Base-by-base conservation (phyloP, 2,329 filamentous ascomycete genomes). In the Didymosphaeria variabile region DNA sequence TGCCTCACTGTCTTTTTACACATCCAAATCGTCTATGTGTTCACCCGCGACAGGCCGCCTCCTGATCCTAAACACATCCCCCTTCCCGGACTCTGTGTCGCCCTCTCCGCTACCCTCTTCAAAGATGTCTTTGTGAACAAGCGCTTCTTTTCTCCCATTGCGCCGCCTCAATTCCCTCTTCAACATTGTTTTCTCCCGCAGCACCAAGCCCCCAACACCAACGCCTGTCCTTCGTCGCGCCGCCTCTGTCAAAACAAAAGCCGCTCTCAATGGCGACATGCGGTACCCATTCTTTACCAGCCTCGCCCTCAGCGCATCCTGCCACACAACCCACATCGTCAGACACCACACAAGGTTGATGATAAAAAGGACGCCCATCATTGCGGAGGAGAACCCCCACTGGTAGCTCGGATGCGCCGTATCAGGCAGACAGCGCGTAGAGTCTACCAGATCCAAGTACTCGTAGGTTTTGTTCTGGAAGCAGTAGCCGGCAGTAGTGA, bases 321-420 rank as follows among this genome's bases (percentile, higher is more conserved):
- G 65, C 75, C 76, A 79, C 10, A 79, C 46, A 3, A 67, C 58
- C 45, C 77, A 79, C 72, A 79, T 77, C 47, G 64, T 68, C 1
- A 73, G 7, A 5, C 61, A 61, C 77, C 77, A 79, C 10, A 62
- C 59, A 2, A 72, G 58, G n/a, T 77, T 71, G 1, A 72, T 31
- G 46, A 79, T 67, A 21, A 77, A 58, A 23, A 77, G 72, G 4
- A 74, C 40, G 3, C 67, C 72, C 2, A 73, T 67, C 8, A 79
- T 63, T 63, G 77, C 69, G 36, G 75, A 74, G 0, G 73, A 74
- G 62, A 79, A 80, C 9, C 78, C 77, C 77, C 77, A 80, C 58
- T 74, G 49, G 45, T 79, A 79, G 0, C 66, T 54, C 5, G 66
- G 65, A 13, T 69, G 51, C 5, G 60, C 59, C 0, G 70, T 73